Conservation (phyloP, 1,284 basidiomycete species). For the Marasmius tenuissimus region DNA sequence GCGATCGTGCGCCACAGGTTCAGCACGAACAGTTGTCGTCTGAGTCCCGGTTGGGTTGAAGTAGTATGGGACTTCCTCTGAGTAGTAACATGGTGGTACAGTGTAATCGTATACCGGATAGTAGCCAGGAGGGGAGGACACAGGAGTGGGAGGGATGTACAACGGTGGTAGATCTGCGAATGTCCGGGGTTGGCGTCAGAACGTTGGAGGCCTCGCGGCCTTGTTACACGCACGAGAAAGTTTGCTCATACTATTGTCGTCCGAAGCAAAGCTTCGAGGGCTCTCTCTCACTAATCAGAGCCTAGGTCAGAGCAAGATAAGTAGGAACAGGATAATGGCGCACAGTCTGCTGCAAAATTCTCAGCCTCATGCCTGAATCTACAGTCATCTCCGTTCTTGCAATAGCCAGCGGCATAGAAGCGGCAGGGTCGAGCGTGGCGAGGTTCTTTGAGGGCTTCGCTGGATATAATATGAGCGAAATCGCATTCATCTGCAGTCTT, state of each 20-base stretch:
- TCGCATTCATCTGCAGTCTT: slow-evolving; percentile 16
- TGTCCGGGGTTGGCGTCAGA: neutral
- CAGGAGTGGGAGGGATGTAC: neutral
- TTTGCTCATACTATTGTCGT: neutral
- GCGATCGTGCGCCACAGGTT: neutral
- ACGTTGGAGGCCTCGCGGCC: too few relatives aligned
- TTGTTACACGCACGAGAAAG: neutral
- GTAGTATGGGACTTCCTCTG: neutral
- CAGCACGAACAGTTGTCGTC: neutral
- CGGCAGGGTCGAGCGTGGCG: slow-evolving; percentile 27
- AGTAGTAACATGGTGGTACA: neutral
- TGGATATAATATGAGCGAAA: slow-evolving; percentile 7
- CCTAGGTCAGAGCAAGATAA: neutral
- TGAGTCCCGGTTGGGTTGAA: neutral
- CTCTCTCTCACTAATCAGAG: neutral
- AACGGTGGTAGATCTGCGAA: neutral
- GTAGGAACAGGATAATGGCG: neutral
- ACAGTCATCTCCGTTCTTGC: slow-evolving; percentile 36
- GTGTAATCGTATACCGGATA: neutral
- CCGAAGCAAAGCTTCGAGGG: neutral
- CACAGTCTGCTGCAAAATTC: slow-evolving; percentile 14
- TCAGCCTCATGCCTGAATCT: slow-evolving; percentile 33
- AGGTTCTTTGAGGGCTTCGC: neutral
- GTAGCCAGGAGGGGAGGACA: neutral
- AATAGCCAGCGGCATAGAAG: slow-evolving; percentile 37